Evolutionary conservation across 2,329 filamentous ascomycete species (phyloP).

Genomic region (Aspergillus sp.): DNA sequence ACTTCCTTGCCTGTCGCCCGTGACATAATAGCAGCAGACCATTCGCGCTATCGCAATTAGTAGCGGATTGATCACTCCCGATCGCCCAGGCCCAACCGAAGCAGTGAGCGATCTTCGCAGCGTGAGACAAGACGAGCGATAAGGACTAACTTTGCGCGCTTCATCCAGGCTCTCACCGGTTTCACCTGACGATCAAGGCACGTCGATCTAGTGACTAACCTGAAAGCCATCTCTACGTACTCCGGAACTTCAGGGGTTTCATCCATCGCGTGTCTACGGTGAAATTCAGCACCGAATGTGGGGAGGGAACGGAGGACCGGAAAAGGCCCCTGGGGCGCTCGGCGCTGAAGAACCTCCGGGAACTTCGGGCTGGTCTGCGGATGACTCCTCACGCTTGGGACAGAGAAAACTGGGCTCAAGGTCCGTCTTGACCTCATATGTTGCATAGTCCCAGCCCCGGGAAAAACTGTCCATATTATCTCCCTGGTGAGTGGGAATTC

Average conservation of each 20-base stretch:
- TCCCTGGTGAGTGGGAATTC: neutral
- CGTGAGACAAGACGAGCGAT: neutral
- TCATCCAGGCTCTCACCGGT: neutral
- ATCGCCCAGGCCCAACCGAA: neutral
- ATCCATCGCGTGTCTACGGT: neutral
- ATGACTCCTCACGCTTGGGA: neutral
- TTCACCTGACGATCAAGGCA: neutral
- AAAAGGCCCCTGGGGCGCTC: slow-evolving; percentile 10
- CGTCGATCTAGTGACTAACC: neutral
- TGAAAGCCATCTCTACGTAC: neutral
- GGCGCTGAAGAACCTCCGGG: slow-evolving; percentile 19
- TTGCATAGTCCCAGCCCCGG: neutral
- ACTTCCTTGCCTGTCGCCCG: neutral
- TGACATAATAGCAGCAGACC: neutral
- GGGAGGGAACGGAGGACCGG: neutral
- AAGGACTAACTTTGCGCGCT: neutral
- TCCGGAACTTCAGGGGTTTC: neutral
- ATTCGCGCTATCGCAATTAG: neutral
- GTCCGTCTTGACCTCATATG: neutral
- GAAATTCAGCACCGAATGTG: neutral
- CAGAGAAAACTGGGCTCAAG: neutral
- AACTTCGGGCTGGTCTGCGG: neutral
- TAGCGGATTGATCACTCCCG: neutral
- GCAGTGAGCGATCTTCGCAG: neutral
- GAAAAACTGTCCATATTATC: neutral